phyloP scores from a whole-genome alignment of 805 yeast species.

The Candida tallmaniae region DNA sequence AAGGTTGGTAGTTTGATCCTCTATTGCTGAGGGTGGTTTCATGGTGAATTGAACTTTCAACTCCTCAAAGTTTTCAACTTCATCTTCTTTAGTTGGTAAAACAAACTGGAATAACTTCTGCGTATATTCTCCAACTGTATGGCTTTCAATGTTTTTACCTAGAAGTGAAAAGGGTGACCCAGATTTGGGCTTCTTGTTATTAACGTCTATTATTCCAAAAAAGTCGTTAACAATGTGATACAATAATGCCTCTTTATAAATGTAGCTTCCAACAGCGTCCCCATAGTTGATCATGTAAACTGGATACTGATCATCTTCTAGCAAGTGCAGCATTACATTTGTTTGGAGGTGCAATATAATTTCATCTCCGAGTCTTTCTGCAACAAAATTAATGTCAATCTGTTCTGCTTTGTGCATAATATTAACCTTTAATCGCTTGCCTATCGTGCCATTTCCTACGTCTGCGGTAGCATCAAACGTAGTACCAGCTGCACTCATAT shows the following conservation, averaged over 20 bases:
- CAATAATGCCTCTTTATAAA: slow-evolving; percentile 12
- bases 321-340: slow-evolving; percentile 1
- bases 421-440: slow-evolving; percentile 6
- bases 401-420: not conserved
- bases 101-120: not conserved
- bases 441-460: slow-evolving; percentile 1
- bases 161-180: not conserved
- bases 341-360: slow-evolving; percentile 7
- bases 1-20: not conserved
- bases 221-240: slow-evolving; percentile 3
- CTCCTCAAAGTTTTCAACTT: slow-evolving; percentile 2
- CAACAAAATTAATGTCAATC: slow-evolving; percentile 8
- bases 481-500: not conserved
- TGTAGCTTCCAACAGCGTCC: slow-evolving; percentile 9
- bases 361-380: slow-evolving; percentile 7
- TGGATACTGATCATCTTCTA: not conserved
- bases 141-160: not conserved
- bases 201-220: slow-evolving; percentile 11
- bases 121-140: not conserved
- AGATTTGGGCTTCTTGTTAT: slow-evolving; percentile 3
- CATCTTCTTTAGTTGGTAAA: not conserved
- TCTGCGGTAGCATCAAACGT: slow-evolving; percentile 8
- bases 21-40: slow-evolving; percentile 12
- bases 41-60: slow-evolving; percentile 10
- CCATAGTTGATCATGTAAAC: slow-evolving; percentile 8